Evolutionary conservation across 345 rosid genomes (phyloP).

Genomic region (sweet orange (Citrus sinensis)): DNA sequence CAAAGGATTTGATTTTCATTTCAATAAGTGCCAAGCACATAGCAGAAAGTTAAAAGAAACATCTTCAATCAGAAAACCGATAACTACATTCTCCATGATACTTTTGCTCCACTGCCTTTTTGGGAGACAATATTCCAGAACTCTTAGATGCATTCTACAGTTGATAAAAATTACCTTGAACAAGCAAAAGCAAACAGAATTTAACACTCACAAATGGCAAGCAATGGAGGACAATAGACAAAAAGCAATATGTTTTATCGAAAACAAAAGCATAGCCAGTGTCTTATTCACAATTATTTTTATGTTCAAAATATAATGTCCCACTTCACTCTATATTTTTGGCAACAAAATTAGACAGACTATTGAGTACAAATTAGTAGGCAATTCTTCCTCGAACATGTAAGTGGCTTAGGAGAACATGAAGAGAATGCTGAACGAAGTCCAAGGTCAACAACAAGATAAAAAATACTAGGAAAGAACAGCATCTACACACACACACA

Average conservation of each 20-base stretch:
- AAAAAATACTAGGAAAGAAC: background rate
- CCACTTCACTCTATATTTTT: background rate
- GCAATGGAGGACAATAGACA: background rate
- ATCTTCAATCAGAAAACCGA: background rate
- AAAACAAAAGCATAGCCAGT: background rate
- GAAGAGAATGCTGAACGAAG: background rate
- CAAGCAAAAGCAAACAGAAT: background rate
- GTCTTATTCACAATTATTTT: background rate
- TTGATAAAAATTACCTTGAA: background rate
- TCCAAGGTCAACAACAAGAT: background rate
- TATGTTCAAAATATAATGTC: background rate
- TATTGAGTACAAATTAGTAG: background rate
- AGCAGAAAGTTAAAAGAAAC: background rate
- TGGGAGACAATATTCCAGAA: background rate
- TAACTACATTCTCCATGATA: background rate
- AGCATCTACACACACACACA: background rate
- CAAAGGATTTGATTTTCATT: background rate
- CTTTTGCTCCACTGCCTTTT: background rate
- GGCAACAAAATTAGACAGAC: background rate
- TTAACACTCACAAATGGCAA: background rate
- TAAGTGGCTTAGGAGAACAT: background rate
- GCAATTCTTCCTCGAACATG: background rate
- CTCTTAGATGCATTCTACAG: background rate
- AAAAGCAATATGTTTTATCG: background rate
- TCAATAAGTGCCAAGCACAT: background rate